Conservation (phyloP, 2,329 filamentous ascomycete species). For the Fusarium staphyleae region DNA sequence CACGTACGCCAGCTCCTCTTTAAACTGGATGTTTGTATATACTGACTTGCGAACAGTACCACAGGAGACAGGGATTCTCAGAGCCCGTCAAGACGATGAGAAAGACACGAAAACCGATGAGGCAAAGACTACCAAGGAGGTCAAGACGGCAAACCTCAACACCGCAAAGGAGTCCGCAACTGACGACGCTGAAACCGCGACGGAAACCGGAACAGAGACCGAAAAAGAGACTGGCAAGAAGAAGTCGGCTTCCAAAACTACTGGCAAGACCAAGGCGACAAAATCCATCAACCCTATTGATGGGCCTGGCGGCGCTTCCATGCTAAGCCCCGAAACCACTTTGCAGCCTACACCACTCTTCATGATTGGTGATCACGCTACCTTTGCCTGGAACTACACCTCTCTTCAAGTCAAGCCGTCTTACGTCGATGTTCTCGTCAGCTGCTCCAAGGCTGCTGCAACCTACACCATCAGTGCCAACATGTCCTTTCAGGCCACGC, state of each 20-base stretch:
- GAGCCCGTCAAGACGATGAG: constrained; percentile 17
- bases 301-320: constrained; percentile 59
- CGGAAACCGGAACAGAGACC: constrained; percentile 9
- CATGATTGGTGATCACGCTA: constrained; percentile 67
- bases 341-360: constrained; percentile 58
- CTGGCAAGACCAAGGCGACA: constrained; percentile 36
- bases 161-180: constrained; percentile 44
- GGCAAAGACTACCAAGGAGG: constrained; percentile 32
- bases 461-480: constrained; percentile 70
- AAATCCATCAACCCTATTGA: constrained; percentile 54
- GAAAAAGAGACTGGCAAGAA: constrained; percentile 16
- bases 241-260: constrained; percentile 21
- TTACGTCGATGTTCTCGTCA: constrained; percentile 66
- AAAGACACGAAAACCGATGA: not conserved
- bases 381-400: constrained; percentile 72
- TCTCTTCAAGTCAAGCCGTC: constrained; percentile 64
- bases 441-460: constrained; percentile 58
- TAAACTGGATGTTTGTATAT: not conserved
- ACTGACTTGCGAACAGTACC: constrained; percentile 23
- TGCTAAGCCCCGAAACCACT: constrained; percentile 59
- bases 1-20: constrained; percentile 11
- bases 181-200: constrained; percentile 2
- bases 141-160: constrained; percentile 50
- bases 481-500: constrained; percentile 63
- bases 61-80: constrained; percentile 23